Base-by-base conservation (phyloP, 148 eudicot genomes). In the Vaccinium macrocarpon region DNA sequence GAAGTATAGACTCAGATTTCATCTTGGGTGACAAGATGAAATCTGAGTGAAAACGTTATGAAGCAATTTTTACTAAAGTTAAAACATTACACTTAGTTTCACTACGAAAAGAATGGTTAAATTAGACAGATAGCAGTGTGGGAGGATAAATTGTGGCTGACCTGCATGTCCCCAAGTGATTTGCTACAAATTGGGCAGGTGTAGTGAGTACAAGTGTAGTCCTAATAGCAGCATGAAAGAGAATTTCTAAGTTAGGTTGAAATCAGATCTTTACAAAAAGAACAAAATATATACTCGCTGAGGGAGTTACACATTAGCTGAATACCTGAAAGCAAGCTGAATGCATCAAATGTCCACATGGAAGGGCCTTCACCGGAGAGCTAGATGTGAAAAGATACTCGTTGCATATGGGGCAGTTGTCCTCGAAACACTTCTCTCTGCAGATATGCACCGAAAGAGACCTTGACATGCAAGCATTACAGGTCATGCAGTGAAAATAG, bases 121-220 rank as follows among this genome's bases (percentile, higher is more conserved):
- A 52, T 19, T 15, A 10, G 19, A 18, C 56, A 66, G 3, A 82
- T 53, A 16, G 27, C 38, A 29, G 48, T 25, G 6, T 64, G 66
- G 66, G 66, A 46, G 42, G 64, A 42, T 52, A 84, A 15, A 50
- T 59, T n/a, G 38, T 49, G 66, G 86, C 93, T 89, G 38, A 94
- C 99, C 94, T 93, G 94, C 99, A 97, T 95, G 82, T 97, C 92
- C 38, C 99, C 99, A n/a, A 97, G 93, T 82, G 99, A 95, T 90
- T 97, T 97, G 98, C 99, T 93, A 88, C 99, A 97, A 19, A 95
- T 90, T 42, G 99, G 99, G 85, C 99, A 95, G 68, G 89, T 91
- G 78, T 95, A 97, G 83, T 91, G 90, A 48, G 87, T 83, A 81
- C 88, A 85, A 79, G 98, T 97, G 88, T 97, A 95, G n/a, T 90